Percentiles rank a stretch among this genome's conserved stretches.
Conservation (phyloP, 2,329 filamentous ascomycete species). For the Fusarium robinianum region DNA sequence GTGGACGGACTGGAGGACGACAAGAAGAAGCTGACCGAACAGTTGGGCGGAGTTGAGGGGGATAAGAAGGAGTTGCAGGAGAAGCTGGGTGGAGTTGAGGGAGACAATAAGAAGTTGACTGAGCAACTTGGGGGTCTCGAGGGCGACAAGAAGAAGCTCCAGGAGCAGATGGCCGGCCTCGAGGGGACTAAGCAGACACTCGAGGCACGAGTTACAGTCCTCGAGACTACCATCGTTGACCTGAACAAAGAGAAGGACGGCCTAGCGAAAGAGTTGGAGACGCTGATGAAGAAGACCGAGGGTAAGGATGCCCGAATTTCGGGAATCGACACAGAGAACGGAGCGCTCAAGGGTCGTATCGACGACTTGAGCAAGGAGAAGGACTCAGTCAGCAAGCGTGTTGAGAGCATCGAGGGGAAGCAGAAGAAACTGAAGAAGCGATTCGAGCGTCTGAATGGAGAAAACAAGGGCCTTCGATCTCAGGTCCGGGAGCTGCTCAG, state of each 20-base stretch:
- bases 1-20: conserved; percentile 26
- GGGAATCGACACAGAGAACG: conserved; percentile 30
- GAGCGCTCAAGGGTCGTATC: conserved; percentile 31
- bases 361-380: conserved; percentile 34
- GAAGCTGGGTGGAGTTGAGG: too few relatives aligned
- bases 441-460: conserved; percentile 22
- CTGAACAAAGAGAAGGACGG: conserved; percentile 31
- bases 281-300: conserved; percentile 29
- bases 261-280: conserved; percentile 1
- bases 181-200: conserved; percentile 9
- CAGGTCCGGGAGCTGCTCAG: conserved; percentile 27
- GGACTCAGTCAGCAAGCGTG: conserved; percentile 25
- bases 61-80: conserved; percentile 16
- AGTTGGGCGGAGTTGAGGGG: not conserved
- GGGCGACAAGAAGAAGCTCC: conserved; percentile 30
- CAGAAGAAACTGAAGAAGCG: conserved; percentile 34
- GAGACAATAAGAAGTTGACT: too few relatives aligned
- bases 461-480: conserved; percentile 25
- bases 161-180: conserved; percentile 7
- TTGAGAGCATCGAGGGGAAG: conserved; percentile 32
- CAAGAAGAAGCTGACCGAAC: conserved; percentile 24
- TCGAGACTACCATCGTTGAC: conserved; percentile 30
- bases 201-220: conserved; percentile 22
- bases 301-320: conserved; percentile 31
- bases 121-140: too few relatives aligned